Evolutionary conservation across 2,329 filamentous ascomycete species (phyloP), one percentile per base, ranked within the genome.

Genomic region (Ceratocystis colombiana): DNA sequence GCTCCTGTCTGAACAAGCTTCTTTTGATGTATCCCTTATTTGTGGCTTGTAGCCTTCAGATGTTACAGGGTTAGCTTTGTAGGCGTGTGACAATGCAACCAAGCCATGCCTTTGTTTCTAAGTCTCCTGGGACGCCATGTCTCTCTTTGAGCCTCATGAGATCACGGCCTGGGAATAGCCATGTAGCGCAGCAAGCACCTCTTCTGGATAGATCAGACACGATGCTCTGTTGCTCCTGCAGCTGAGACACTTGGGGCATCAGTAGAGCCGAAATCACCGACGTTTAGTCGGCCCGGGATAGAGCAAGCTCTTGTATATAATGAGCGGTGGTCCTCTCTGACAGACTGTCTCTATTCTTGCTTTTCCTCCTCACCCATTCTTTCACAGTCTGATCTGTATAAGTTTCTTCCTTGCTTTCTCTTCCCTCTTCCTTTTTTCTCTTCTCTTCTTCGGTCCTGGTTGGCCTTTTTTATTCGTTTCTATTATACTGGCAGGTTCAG

Each of bases 391-490:
- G 25, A 10, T 48, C 62, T 64, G 25, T 33, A 33, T 5, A 46
- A 3, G 45, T 48, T 62, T n/a, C 28, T 28, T 33, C 45, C 57
- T 57, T 44, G 25, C n/a, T 44, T 45, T 1, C 25, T 45, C 48
- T 44, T 37, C 28, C 53, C 62, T 20, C 25, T 45, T 62, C 22
- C 25, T 28, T 28, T 64, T 20, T 28, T 64, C 53, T 64, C 46
- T 68, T 68, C 62, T 65, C 30, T 68, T 68, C 63, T 65, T 65
- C 66, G 66, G 66, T 65, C 66, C 66, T 68, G 66, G 66, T 68
- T 65, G 66, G 63, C 66, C 66, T 68, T 67, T 65, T 62, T 62
- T 65, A n/a, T 65, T 65, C 64, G 44, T 53, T 65, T 65, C 64
- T 65, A 46, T 22, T 46, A 59, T 50, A 65, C 66, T 68, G 63